Conservation (phyloP, 2,329 filamentous ascomycete species). For the Balansia obtecta region DNA sequence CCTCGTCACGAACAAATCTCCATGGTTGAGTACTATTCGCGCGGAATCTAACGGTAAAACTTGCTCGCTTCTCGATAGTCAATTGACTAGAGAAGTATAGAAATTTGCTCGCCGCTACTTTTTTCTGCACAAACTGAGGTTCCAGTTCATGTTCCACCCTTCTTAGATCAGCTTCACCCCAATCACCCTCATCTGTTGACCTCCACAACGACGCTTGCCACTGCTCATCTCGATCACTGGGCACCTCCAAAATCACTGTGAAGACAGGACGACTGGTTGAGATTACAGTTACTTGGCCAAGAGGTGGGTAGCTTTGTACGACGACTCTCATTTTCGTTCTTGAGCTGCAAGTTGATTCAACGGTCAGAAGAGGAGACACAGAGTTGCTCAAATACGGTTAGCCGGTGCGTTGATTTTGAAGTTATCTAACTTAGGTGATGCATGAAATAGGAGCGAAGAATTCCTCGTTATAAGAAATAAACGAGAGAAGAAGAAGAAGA, state of each 20-base stretch:
- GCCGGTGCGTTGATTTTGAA: too few relatives aligned
- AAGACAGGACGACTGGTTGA: constrained; percentile 40
- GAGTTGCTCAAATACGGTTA: background rate
- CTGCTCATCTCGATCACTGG: constrained; percentile 36
- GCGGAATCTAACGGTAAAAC: constrained; percentile 63
- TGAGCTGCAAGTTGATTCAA: background rate
- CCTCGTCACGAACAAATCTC: constrained; percentile 59
- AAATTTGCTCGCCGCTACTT: constrained; percentile 14
- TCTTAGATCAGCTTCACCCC: constrained; percentile 38
- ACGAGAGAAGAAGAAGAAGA: too few relatives aligned
- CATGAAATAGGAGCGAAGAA: too few relatives aligned
- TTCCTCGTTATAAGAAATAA: too few relatives aligned
- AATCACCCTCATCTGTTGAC: constrained; percentile 39
- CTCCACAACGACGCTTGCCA: constrained; percentile 75
- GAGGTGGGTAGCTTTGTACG: constrained; percentile 49
- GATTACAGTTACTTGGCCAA: constrained; percentile 62
- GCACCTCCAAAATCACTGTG: constrained; percentile 57
- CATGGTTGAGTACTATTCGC: constrained; percentile 39
- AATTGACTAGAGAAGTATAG: constrained; percentile 45
- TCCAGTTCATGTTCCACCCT: constrained; percentile 12
- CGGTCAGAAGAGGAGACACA: background rate
- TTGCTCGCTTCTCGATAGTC: constrained; percentile 33
- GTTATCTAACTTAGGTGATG: too few relatives aligned
- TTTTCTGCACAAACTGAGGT: constrained; percentile 40
- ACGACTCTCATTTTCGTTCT: constrained; percentile 21